These are phyloP conservation scores for Talaromyces wortmannii DNA, from an alignment of 495 filamentous ascomycete genomes.

Conservation along the genomic window DNA sequence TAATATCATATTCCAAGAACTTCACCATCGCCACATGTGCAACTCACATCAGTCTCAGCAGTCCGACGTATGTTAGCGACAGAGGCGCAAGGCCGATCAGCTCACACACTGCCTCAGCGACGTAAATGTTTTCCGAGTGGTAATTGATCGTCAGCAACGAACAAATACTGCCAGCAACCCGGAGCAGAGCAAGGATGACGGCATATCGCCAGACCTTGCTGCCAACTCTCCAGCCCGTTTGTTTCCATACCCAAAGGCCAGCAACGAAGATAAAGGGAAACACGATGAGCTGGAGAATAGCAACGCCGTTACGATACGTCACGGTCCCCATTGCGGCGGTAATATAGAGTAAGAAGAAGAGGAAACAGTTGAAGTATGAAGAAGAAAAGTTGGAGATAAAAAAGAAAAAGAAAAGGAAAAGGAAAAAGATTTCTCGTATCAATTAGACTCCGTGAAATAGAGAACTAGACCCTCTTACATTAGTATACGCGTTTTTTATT, in stretches of 20 bases:
- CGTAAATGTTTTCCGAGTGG: constrained; percentile 7
- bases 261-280: constrained; percentile 9
- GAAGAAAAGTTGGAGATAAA: not conserved
- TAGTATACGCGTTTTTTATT: no score
- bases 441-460: no score
- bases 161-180: constrained; percentile 10
- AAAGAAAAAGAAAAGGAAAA: not conserved
- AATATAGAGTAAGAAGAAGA: not conserved
- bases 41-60: constrained; percentile 12
- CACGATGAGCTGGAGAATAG: constrained; percentile 11
- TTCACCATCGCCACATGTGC: not conserved
- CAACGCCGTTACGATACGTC: constrained; percentile 12
- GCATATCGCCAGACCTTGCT: constrained; percentile 9
- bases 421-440: no score
- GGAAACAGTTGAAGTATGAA: not conserved
- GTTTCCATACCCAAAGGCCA: constrained; percentile 10
- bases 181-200: constrained; percentile 8
- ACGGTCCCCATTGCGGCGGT: constrained; percentile 12
- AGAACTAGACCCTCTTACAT: no score
- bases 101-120: constrained; percentile 8
- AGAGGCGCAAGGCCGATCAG: constrained; percentile 12
- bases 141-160: constrained; percentile 9
- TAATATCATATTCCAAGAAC: not conserved
- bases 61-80: constrained; percentile 7
- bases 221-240: constrained; percentile 6